A percentile compares a stretch with the other conserved stretches of the same genome.
Evolutionary conservation across 75 land plant species (phyloP).

Genomic region (Picea glauca): DNA sequence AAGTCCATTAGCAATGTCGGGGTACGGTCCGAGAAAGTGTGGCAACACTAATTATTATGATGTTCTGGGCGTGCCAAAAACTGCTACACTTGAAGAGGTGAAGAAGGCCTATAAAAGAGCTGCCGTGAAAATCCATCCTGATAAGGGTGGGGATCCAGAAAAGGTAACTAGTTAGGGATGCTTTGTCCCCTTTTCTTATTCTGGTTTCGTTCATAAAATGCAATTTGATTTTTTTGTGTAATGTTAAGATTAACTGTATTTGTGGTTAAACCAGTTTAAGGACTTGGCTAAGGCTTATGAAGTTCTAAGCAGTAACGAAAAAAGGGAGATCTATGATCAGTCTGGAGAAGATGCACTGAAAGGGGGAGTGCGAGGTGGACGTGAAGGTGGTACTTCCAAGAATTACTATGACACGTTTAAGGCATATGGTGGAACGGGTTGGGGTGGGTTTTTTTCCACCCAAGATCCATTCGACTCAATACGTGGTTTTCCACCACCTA

Average conservation of each 20-base stretch:
- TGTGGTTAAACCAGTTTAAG: constrained; percentile 42
- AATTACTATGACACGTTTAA: constrained; percentile 69
- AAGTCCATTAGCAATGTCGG: constrained; percentile 49
- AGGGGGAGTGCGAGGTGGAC: constrained; percentile 51
- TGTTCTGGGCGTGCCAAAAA: constrained; percentile 70
- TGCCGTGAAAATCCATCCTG: constrained; percentile 91
- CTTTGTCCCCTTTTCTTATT: background rate
- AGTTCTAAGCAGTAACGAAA: constrained; percentile 61
- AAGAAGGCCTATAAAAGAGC: constrained; percentile 81
- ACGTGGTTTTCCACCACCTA: too few relatives aligned
- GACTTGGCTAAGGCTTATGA: constrained; percentile 73
- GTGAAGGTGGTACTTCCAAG: constrained; percentile 34
- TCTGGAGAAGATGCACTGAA: constrained; percentile 80
- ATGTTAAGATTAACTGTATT: background rate
- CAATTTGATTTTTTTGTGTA: background rate
- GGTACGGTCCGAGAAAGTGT: constrained; percentile 61
- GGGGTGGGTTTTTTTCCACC: too few relatives aligned
- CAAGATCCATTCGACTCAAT: too few relatives aligned
- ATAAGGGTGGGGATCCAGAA: constrained; percentile 92
- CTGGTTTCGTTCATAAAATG: background rate
- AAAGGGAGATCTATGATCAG: constrained; percentile 69
- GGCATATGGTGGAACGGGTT: constrained; percentile 38
- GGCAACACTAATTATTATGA: constrained; percentile 75
- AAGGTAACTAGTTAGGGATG: constrained; percentile 38
- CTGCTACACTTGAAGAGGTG: constrained; percentile 59